Conservation (phyloP, 2,329 filamentous ascomycete genomes). For the Dendryphion nanum region DNA sequence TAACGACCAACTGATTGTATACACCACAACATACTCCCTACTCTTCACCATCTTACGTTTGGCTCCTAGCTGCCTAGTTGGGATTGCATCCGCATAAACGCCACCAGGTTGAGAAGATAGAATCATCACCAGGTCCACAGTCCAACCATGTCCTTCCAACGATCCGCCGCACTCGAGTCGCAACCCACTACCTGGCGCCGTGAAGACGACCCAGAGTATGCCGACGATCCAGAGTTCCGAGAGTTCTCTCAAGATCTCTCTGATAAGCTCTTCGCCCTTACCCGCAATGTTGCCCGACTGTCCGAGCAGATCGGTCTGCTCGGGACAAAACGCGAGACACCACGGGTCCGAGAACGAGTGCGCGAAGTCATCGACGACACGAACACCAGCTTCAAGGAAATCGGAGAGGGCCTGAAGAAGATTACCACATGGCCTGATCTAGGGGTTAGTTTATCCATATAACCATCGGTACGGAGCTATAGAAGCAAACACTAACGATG, state of each 20-base stretch:
- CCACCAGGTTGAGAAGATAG: too few species aligned
- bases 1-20: constrained; percentile 11
- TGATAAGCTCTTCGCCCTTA: constrained; percentile 84
- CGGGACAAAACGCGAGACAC: constrained; percentile 87
- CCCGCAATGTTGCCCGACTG: constrained; percentile 82
- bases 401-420: constrained; percentile 91
- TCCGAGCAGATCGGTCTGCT: constrained; percentile 81
- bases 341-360: constrained; percentile 85
- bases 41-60: neutral
- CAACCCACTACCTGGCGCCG: constrained; percentile 67
- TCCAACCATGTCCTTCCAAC: constrained; percentile 86
- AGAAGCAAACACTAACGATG: constrained; percentile 13
- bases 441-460: constrained; percentile 65
- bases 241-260: constrained; percentile 78
- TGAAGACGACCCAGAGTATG: constrained; percentile 71
- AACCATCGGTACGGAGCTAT: constrained; percentile 2
- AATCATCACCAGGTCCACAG: too few species aligned
- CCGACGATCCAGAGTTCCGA: constrained; percentile 91
- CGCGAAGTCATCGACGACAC: constrained; percentile 86
- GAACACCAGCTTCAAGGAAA: constrained; percentile 80
- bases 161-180: constrained; percentile 79
- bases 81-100: too few species aligned
- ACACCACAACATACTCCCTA: neutral
- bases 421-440: constrained; percentile 68
- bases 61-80: too few species aligned